Conservation (phyloP, 371 early-diverging fungal genomes). For the Haplosporangium sp. region DNA sequence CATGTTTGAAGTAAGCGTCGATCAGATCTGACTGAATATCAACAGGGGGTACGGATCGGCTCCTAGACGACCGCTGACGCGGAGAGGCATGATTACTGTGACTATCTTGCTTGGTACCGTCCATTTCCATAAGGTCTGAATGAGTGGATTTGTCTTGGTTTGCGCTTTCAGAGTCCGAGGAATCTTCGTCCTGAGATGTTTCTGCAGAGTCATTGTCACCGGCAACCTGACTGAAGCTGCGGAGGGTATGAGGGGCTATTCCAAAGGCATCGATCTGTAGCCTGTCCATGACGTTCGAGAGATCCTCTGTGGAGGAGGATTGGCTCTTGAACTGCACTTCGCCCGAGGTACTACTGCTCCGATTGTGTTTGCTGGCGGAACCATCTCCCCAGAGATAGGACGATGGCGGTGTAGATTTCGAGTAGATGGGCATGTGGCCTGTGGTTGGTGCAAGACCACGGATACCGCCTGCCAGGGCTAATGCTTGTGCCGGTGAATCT, state of each 20-base stretch:
- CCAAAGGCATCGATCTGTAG: slow-evolving; percentile 56
- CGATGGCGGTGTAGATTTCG: slow-evolving; percentile 33
- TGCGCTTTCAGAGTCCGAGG: slow-evolving; percentile 24
- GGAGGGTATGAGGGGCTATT: slow-evolving; percentile 54
- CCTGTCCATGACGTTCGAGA: slow-evolving; percentile 45
- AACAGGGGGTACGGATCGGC: slow-evolving; percentile 43
- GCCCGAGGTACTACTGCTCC: slow-evolving; percentile 32
- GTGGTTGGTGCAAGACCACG: slow-evolving; percentile 7
- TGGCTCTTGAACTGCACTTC: slow-evolving; percentile 2
- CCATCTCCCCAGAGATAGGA: slow-evolving; percentile 15
- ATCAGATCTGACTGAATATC: slow-evolving; percentile 53
- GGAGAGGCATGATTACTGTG: slow-evolving; percentile 3
- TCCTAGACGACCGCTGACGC: slow-evolving; percentile 32
- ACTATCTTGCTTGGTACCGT: not conserved
- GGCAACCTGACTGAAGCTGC: slow-evolving; percentile 53
- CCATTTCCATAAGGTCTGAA: not conserved
- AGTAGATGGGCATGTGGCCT: slow-evolving; percentile 23
- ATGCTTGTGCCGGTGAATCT: slow-evolving; percentile 1
- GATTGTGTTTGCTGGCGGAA: slow-evolving; percentile 20
- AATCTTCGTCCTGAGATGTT: slow-evolving; percentile 20
- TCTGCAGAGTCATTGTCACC: slow-evolving; percentile 49
- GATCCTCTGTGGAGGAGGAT: slow-evolving; percentile 40
- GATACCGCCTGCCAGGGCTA: not conserved
- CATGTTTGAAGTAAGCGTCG: slow-evolving; percentile 64
- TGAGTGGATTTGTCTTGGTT: slow-evolving; percentile 1